Conservation (phyloP, 208 protist genomes). For the Acanthamoeba sp. region DNA sequence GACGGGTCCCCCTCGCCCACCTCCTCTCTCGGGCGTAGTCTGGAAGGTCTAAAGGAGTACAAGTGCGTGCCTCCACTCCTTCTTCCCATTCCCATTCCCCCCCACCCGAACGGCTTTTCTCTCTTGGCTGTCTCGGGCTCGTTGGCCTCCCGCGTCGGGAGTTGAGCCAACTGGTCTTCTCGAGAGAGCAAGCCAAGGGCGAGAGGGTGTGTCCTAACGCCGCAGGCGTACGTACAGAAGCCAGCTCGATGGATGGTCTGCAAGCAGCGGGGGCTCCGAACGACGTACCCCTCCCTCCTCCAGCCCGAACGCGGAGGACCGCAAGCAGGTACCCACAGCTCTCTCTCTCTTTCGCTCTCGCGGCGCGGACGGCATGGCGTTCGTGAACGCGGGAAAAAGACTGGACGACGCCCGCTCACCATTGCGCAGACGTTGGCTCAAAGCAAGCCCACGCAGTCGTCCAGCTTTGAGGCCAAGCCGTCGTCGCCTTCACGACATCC, state of each 20-base stretch:
- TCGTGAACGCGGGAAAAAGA: too few species aligned
- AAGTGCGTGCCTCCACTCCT: constrained; percentile 22
- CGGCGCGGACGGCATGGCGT: too few species aligned
- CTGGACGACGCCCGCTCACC: neutral
- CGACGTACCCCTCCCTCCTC: constrained; percentile 18
- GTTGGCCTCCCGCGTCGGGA: too few species aligned
- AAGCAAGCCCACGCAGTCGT: neutral
- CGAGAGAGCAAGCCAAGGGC: neutral
- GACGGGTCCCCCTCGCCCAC: constrained; percentile 5
- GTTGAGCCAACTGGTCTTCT: too few species aligned
- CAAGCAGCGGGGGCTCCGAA: neutral
- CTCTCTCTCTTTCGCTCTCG: too few species aligned
- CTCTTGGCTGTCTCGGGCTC: too few species aligned
- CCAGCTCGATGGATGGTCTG: constrained; percentile 41
- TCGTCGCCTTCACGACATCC: neutral
- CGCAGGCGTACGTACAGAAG: neutral
- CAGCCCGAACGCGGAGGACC: neutral
- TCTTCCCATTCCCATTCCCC: too few species aligned
- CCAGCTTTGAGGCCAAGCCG: neutral
- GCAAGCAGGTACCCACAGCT: neutral
- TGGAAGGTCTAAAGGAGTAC: constrained; percentile 52
- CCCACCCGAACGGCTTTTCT: neutral
- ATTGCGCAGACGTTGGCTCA: neutral
- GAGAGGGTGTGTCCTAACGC: neutral
- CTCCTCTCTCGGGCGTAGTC: neutral